Conservation (phyloP, 768 basidiomycete species). For the Lyophyllum shimeji region DNA sequence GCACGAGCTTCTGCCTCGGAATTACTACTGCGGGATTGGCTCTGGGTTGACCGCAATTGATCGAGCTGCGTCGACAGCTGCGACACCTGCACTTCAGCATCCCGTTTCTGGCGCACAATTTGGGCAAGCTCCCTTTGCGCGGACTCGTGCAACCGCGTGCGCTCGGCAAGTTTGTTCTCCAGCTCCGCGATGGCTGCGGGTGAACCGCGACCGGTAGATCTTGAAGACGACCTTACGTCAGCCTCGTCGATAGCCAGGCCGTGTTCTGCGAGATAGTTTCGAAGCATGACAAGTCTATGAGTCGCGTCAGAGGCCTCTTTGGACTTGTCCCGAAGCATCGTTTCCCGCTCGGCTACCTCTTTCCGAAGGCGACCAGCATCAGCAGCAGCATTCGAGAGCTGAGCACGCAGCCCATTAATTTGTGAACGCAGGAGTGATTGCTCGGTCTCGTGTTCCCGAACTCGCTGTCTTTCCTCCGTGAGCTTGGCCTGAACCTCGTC, state of each 20-base stretch:
- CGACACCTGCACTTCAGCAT: slow-evolving; percentile 70
- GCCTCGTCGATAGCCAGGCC: slow-evolving; percentile 81
- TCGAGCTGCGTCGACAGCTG: slow-evolving; percentile 69
- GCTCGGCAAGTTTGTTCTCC: slow-evolving; percentile 75
- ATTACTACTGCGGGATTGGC: slow-evolving; percentile 37
- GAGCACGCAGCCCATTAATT: slow-evolving; percentile 68
- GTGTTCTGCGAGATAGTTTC: slow-evolving; percentile 85
- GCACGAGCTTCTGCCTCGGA: slow-evolving; percentile 37
- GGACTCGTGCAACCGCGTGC: slow-evolving; percentile 67
- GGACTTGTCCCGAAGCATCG: slow-evolving; percentile 57
- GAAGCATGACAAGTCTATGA: slow-evolving; percentile 75
- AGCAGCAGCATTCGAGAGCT: slow-evolving; percentile 65
- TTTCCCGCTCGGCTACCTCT: slow-evolving; percentile 66
- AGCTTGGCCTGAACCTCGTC: slow-evolving; percentile 71
- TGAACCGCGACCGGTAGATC: slow-evolving; percentile 36
- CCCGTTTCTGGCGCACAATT: slow-evolving; percentile 63
- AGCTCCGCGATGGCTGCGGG: slow-evolving; percentile 62
- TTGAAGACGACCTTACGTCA: slow-evolving; percentile 47
- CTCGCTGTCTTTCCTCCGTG: slow-evolving; percentile 62
- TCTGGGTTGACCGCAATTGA: slow-evolving; percentile 57
- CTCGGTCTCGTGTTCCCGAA: slow-evolving; percentile 64
- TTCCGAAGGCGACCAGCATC: slow-evolving; percentile 72
- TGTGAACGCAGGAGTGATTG: slow-evolving; percentile 69
- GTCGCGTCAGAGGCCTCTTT: slow-evolving; percentile 69
- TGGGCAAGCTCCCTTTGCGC: slow-evolving; percentile 75